Percentiles rank a stretch among this genome's conserved stretches.
Evolutionary conservation across 768 basidiomycete species (phyloP).

Genomic region (Paxillus ammoniavirescens): DNA sequence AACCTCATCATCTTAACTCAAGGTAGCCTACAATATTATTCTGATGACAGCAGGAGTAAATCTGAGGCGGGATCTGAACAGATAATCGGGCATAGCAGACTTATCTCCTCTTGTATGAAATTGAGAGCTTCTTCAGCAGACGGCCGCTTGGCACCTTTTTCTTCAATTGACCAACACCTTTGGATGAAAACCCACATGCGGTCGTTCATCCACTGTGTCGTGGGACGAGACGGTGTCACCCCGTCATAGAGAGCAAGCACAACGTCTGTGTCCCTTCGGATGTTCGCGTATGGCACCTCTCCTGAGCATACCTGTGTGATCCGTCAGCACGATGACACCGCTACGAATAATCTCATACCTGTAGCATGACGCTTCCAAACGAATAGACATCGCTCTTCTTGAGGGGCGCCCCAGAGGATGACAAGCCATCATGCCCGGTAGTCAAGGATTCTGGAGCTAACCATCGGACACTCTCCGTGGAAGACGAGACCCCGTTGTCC

Average conservation of each 20-base stretch:
- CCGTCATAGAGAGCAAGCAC: constrained; percentile 5
- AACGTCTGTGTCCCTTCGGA: too few species aligned
- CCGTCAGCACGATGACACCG: neutral
- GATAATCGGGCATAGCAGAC: too few species aligned
- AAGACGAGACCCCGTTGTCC: constrained; percentile 18
- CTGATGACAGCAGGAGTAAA: too few species aligned
- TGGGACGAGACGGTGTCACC: neutral
- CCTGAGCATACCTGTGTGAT: constrained; percentile 6
- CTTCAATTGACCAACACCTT: constrained; percentile 5
- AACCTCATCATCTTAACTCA: too few species aligned
- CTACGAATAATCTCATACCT: constrained; percentile 5
- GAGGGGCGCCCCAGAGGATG: neutral
- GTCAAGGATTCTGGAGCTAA: constrained; percentile 40
- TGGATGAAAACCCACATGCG: constrained; percentile 7
- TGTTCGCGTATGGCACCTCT: constrained; percentile 9
- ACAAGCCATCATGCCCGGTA: constrained; percentile 13
- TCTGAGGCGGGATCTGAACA: too few species aligned
- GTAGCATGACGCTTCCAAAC: too few species aligned
- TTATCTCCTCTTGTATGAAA: neutral
- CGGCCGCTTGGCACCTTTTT: neutral
- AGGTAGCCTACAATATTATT: too few species aligned
- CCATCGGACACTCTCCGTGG: constrained; percentile 35
- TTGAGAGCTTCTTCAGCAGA: neutral
- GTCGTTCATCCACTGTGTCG: neutral
- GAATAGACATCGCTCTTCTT: too few species aligned